A percentile compares a stretch with the other conserved stretches of the same genome.
Evolutionary conservation across 2,329 filamentous ascomycete species (phyloP).

Genomic region (Myriosclerotinia curreyana): DNA sequence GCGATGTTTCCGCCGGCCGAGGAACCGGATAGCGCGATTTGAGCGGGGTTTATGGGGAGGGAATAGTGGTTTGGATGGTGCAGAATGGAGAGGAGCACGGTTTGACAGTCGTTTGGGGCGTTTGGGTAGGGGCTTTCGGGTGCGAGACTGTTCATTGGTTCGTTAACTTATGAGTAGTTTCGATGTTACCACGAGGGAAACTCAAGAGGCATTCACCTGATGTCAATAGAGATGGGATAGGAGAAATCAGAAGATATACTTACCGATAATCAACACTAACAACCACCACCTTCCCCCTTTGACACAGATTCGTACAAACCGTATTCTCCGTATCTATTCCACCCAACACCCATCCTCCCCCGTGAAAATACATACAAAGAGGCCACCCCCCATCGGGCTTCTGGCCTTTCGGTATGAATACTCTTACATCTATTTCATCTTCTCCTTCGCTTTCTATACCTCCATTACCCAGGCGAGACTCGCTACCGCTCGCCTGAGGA

Average conservation of each 20-base stretch:
- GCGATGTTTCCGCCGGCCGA: slow-evolving; percentile 54
- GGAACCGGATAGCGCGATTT: slow-evolving; percentile 49
- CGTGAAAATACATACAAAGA: slow-evolving; percentile 55
- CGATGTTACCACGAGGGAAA: too few relatives aligned
- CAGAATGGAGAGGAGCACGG: slow-evolving; percentile 53
- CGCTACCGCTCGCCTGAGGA: background rate
- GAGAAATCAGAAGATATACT: background rate
- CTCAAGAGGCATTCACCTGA: too few relatives aligned
- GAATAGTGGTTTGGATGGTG: slow-evolving; percentile 24
- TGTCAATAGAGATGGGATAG: too few relatives aligned
- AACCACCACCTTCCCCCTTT: slow-evolving; percentile 50
- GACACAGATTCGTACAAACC: slow-evolving; percentile 54
- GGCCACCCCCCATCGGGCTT: slow-evolving; percentile 51
- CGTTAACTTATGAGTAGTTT: too few relatives aligned
- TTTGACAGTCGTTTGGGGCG: slow-evolving; percentile 56
- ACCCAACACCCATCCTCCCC: slow-evolving; percentile 59
- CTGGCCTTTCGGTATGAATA: slow-evolving; percentile 49
- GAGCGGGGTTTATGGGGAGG: slow-evolving; percentile 44
- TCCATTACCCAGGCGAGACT: background rate
- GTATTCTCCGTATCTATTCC: slow-evolving; percentile 61
- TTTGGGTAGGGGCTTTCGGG: slow-evolving; percentile 56
- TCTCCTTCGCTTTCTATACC: slow-evolving; percentile 46
- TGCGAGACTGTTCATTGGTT: slow-evolving; percentile 45
- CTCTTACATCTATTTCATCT: slow-evolving; percentile 45
- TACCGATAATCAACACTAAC: slow-evolving; percentile 55